Evolutionary conservation across 2,329 filamentous ascomycete genomes (phyloP).

Genomic region (Monosporascus ibericus): DNA sequence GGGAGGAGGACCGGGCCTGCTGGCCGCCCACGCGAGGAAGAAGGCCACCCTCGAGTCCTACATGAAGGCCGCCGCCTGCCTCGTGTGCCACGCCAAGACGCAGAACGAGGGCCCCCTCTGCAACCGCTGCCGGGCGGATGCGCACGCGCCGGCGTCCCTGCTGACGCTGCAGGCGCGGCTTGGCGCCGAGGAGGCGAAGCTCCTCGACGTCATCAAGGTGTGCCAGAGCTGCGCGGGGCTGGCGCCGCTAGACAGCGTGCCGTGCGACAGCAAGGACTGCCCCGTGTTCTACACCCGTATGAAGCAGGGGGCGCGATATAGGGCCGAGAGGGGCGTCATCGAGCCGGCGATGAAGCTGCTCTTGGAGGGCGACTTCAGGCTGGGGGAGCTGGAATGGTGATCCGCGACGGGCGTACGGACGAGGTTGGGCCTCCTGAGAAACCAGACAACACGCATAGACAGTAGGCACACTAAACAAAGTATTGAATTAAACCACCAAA

Average conservation of each 20-base stretch:
- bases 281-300: constrained; percentile 80
- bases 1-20: constrained; percentile 10
- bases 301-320: constrained; percentile 49
- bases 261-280: constrained; percentile 86
- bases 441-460: too few relatives aligned
- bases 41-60: constrained; percentile 89
- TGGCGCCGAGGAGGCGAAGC: constrained; percentile 55
- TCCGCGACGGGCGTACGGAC: background rate
- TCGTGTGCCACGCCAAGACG: constrained; percentile 63
- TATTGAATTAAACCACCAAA: background rate
- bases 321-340: constrained; percentile 31
- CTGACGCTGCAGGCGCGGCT: constrained; percentile 58
- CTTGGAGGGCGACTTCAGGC: constrained; percentile 14
- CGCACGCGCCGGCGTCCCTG: constrained; percentile 53
- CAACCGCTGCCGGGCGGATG: constrained; percentile 44
- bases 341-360: constrained; percentile 30
- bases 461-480: background rate
- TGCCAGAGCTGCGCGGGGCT: constrained; percentile 77
- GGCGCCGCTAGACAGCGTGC: constrained; percentile 68
- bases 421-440: background rate
- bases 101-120: constrained; percentile 44
- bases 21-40: constrained; percentile 14
- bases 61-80: constrained; percentile 72
- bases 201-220: constrained; percentile 58
- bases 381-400: constrained; percentile 8